Evolutionary conservation across 805 yeast genomes (phyloP), one percentile per base, ranked within the genome.

Genomic region (Pichia insulana): DNA sequence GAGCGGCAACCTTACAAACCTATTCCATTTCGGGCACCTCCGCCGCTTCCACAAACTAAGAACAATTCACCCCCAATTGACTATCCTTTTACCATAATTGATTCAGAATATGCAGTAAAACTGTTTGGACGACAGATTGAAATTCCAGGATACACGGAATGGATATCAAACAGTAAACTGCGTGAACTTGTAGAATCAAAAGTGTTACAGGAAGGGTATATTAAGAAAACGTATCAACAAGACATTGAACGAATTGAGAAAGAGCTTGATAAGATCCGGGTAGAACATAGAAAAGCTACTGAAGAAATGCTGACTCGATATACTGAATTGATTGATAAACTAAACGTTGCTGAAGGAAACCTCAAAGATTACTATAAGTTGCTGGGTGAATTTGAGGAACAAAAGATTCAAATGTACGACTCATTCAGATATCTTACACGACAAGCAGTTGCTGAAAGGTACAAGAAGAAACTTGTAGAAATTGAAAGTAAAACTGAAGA

Each of bases 221-320:
- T 60, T 7, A 37, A 48, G 9, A 38, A 43, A 2, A 32, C 43
- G 8, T 46, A 40, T 18, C 34, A 34, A 4, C 45, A 54, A 7
- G 42, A 46, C 4, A 51, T 53, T 30, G 41, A 34, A 6, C 37
- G 33, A 3, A 30, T 57, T 2, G 36, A 44, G 3, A 26, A 28
- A 1, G 50, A 50, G 10, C 36, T 55, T 4, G 22, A 69, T 27
- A 56, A 57, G 34, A 64, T 61, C 27, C 52, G 71, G 18, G 70
- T 69, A 37, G 55, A 55, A 17, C 59, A 74, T 30, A 58, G 68
- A 10, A 51, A 48, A 9, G 65, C 58, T 30, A 66, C 75, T 1
- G 55, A 59, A 32, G 44, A 44, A 16, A 40, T 62, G 13, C 57
- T 62, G 36, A 37, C 37, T 1, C 37, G 44, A 13, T 43, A 64